Evolutionary conservation across 1,284 basidiomycete genomes (phyloP).

Genomic region (Coniferiporia weirii): DNA sequence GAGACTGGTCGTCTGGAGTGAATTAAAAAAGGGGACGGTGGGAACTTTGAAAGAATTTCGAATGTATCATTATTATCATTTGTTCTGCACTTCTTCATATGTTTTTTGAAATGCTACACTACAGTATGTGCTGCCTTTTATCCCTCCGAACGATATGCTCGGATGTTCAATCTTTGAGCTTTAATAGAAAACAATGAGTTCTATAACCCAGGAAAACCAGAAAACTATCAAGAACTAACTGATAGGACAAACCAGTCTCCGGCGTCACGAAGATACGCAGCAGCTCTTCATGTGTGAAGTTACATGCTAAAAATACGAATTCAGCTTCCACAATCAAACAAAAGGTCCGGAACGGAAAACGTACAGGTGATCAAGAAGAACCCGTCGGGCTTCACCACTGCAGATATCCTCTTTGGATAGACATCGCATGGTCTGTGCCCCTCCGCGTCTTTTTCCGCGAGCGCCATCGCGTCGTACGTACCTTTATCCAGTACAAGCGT

Average conservation of each 20-base stretch:
- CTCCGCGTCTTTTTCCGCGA: constrained; percentile 56
- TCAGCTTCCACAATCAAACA: not conserved
- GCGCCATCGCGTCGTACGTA: constrained; percentile 84
- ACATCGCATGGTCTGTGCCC: constrained; percentile 50
- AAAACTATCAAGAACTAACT: constrained; percentile 42
- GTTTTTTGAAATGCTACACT: constrained; percentile 68
- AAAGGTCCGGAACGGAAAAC: constrained; percentile 19
- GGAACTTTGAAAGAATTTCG: not conserved
- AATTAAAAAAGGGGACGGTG: not conserved
- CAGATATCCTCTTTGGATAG: constrained; percentile 60
- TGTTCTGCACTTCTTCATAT: constrained; percentile 45
- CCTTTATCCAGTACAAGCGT: constrained; percentile 75
- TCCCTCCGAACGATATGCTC: constrained; percentile 72
- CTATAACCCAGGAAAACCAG: not conserved
- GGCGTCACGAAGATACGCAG: constrained; percentile 48
- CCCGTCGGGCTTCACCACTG: constrained; percentile 60
- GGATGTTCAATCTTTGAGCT: constrained; percentile 71
- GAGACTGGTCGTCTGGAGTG: constrained; percentile 29
- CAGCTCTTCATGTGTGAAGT: constrained; percentile 85
- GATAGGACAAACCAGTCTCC: constrained; percentile 50
- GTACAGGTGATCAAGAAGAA: constrained; percentile 82
- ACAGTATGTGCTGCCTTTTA: constrained; percentile 64
- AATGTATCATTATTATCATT: constrained; percentile 3
- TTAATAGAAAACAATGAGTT: constrained; percentile 9
- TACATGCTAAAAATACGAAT: constrained; percentile 54